Percentiles rank a stretch among this genome's conserved stretches.
phyloP scores from a whole-genome alignment of 208 protist genomes.

The Trichomonas vaginalis region DNA sequence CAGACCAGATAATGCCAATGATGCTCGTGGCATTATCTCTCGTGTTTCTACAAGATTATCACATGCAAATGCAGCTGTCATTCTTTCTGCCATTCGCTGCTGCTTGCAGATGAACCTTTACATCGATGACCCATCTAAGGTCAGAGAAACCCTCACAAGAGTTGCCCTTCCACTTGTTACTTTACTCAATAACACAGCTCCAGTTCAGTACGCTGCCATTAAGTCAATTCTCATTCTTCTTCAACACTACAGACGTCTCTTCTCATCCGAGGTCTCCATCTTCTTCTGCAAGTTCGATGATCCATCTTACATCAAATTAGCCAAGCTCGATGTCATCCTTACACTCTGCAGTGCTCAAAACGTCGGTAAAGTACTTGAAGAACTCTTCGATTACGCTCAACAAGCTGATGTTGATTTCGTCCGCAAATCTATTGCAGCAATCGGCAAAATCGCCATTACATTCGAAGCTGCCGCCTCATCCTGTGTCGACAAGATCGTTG shows the following conservation, averaged over 20 bases:
- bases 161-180: conserved; percentile 70
- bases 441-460: conserved; percentile 85
- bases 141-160: conserved; percentile 51
- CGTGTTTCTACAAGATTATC: conserved; percentile 74
- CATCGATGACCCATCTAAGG: conserved; percentile 51
- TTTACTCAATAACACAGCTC: conserved; percentile 56
- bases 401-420: conserved; percentile 90
- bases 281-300: conserved; percentile 95
- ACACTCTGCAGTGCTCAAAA: conserved; percentile 63
- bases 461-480: conserved; percentile 64
- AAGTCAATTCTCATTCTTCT: conserved; percentile 93
- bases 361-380: conserved; percentile 59
- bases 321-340: conserved; percentile 85
- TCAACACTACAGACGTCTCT: conserved; percentile 56
- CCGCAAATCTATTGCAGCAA: conserved; percentile 73
- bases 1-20: conserved; percentile 25
- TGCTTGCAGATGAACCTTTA: conserved; percentile 34
- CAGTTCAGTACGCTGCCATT: conserved; percentile 90
- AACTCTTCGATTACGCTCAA: conserved; percentile 75
- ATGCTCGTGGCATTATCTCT: conserved; percentile 67
- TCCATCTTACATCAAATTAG: conserved; percentile 87
- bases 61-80: conserved; percentile 90
- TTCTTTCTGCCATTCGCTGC: conserved; percentile 81
- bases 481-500: conserved; percentile 68
- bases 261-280: conserved; percentile 27